Percentiles rank a stretch among this genome's conserved stretches.
Conservation (phyloP, 2,329 filamentous ascomycete genomes). For the Gremmenia infestans region DNA sequence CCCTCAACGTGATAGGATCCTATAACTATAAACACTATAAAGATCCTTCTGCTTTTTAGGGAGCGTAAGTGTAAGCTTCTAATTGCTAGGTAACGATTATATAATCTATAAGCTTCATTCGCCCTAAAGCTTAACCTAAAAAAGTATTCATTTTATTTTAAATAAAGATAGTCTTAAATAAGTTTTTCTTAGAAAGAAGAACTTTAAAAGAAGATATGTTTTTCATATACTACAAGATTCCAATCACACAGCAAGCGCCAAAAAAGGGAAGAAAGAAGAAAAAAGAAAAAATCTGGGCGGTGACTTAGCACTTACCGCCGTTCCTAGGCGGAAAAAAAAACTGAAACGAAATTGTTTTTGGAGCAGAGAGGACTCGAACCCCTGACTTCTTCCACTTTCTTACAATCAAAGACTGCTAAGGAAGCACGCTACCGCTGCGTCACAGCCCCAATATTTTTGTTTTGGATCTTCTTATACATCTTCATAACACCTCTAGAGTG, state of each 20-base stretch:
- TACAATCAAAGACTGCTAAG: not conserved
- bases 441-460: not conserved
- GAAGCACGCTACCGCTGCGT: not conserved
- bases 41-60: too few relatives aligned
- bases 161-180: not conserved
- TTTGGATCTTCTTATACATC: not conserved
- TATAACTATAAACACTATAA: too few relatives aligned
- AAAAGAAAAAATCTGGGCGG: not conserved
- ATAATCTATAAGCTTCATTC: not conserved
- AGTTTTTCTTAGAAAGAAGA: not conserved
- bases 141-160: not conserved
- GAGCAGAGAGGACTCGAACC: not conserved
- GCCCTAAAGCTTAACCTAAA: not conserved
- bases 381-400: not conserved
- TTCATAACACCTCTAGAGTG: not conserved
- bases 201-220: too few relatives aligned
- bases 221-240: too few relatives aligned
- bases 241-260: too few relatives aligned
- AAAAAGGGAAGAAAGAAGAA: not conserved
- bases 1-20: too few relatives aligned
- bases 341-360: not conserved
- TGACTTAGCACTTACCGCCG: not conserved
- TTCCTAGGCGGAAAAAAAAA: not conserved
- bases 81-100: not conserved
- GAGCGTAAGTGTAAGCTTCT: too few relatives aligned